Percentiles rank a stretch among this genome's conserved stretches.
These are phyloP conservation scores for Byssoonygena ceratinophila DNA, from an alignment of 2,329 filamentous ascomycete species.

Conservation along the genomic window DNA sequence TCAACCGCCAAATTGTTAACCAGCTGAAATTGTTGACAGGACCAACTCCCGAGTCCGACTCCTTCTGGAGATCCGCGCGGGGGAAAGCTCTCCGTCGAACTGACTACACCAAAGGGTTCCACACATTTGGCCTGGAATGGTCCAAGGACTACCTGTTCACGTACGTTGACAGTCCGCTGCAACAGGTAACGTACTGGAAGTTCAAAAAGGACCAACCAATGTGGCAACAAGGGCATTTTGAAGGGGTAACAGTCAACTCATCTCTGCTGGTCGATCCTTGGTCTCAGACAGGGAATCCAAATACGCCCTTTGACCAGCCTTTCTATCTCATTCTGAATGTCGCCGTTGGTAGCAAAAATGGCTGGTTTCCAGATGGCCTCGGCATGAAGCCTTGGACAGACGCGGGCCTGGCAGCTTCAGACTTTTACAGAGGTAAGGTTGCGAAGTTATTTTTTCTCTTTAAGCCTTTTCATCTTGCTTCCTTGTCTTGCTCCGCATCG, in stretches of 20 bases:
- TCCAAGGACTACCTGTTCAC: slow-evolving; percentile 44
- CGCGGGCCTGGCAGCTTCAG: slow-evolving; percentile 25
- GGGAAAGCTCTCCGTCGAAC: slow-evolving; percentile 23
- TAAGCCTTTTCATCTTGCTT: neutral
- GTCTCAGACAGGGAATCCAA: slow-evolving; percentile 31
- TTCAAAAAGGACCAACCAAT: slow-evolving; percentile 24
- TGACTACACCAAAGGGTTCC: slow-evolving; percentile 29
- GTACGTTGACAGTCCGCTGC: slow-evolving; percentile 40
- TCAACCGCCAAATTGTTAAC: neutral
- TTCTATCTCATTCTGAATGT: slow-evolving; percentile 46
- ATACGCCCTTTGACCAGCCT: slow-evolving; percentile 44
- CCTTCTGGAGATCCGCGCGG: slow-evolving; percentile 23
- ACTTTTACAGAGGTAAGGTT: slow-evolving; percentile 35
- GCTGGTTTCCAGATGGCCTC: slow-evolving; percentile 41
- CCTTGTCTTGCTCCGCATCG: neutral
- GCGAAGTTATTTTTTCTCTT: neutral
- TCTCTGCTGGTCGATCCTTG: slow-evolving; percentile 39
- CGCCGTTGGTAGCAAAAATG: slow-evolving; percentile 41
- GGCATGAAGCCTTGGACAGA: slow-evolving; percentile 42
- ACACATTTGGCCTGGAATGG: slow-evolving; percentile 48
- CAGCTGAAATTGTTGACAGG: slow-evolving; percentile 1
- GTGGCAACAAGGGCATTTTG: slow-evolving; percentile 35
- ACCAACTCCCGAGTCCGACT: slow-evolving; percentile 10
- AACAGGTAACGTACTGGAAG: slow-evolving; percentile 24
- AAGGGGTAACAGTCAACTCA: slow-evolving; percentile 32